Percentiles rank a stretch among this genome's conserved stretches.
phyloP scores from a whole-genome alignment of 1,284 basidiomycete species.

The Hymenochaete sp. region DNA sequence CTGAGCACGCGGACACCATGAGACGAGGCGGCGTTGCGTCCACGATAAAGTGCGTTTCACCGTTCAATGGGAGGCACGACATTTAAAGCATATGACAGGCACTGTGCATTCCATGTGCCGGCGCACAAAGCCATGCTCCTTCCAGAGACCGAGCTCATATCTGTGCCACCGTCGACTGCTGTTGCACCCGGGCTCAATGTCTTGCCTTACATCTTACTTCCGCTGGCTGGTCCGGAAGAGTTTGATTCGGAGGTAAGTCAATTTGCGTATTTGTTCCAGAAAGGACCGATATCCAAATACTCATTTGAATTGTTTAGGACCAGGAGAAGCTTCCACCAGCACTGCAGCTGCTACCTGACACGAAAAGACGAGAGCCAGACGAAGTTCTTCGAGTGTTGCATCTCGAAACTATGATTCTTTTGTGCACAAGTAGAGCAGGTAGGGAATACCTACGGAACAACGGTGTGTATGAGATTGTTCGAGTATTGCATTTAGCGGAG shows the following conservation, averaged over 20 bases:
- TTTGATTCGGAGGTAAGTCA: conserved; percentile 72
- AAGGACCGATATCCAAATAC: neutral
- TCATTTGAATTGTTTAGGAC: conserved; percentile 45
- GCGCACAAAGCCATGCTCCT: conserved; percentile 65
- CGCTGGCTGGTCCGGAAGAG: conserved; percentile 92
- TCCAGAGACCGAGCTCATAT: conserved; percentile 41
- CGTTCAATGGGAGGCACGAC: conserved; percentile 11
- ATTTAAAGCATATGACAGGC: conserved; percentile 37
- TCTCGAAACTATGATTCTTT: conserved; percentile 81
- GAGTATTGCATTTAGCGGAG: conserved; percentile 77
- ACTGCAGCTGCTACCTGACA: conserved; percentile 82
- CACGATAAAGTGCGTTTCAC: conserved; percentile 64
- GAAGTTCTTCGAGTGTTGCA: conserved; percentile 73
- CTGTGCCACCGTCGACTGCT: conserved; percentile 46
- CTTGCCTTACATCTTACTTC: conserved; percentile 77
- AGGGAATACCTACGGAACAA: conserved; percentile 73
- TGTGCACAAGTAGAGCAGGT: conserved; percentile 85
- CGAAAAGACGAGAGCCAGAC: conserved; percentile 82
- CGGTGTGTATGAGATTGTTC: conserved; percentile 84
- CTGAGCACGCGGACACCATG: conserved; percentile 80
- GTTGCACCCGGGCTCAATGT: conserved; percentile 74
- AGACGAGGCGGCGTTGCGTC: conserved; percentile 80
- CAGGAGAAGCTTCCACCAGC: conserved; percentile 81
- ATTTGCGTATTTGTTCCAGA: conserved; percentile 3
- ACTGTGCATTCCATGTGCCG: conserved; percentile 64